Base-by-base conservation (phyloP, 192 early-diverging fungal species). In the Gamsiella multidivaricata region DNA sequence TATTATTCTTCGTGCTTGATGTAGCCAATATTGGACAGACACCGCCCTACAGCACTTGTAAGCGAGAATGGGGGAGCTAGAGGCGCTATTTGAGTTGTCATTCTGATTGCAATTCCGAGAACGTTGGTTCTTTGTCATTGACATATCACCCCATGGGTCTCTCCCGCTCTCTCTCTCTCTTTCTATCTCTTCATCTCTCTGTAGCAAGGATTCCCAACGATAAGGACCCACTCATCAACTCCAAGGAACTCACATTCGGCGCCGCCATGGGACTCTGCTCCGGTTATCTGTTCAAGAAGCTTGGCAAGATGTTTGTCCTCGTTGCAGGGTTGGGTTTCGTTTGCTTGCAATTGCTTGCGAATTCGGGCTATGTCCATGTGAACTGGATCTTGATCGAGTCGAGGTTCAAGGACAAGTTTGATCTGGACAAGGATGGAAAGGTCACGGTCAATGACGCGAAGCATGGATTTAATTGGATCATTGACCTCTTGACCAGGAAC, bases 231-330 rank as follows among this genome's bases (percentile, higher is more conserved):
- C 39, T 79, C 39, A 34, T 83, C 32, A 72, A 75, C 42, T 63
- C 55, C 9, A 64, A 70, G 20, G 85, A 86, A 46, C 39, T 86
- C 12, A 63, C 81, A 12, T 86, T 86, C 66, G 85, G 85, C n/a
- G 51, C 65, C 3, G 57, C 79, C n/a, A 69, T 86, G 53, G 85
- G 85, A 28, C 39, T 86, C 11, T 84, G 85, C 36, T 79, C 85
- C 9, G 85, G 85, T 4, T 86, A 70, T 12, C 56, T 86, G 41
- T 67, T 80, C 42, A 86, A 86, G 58, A 86, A 86, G 28, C 68
- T 86, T 1, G 83, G 85, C 46, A 84, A 84, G 55, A 45, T 84
- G 41, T 68, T 84, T 56, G 70, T 81, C 23, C 41, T 82, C 7
- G 71, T 81, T 12, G 71, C 81, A 5, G 85, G 85, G n/a, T 46